Conservation (phyloP, 202 grass and related monocot species). For the Saccharum hybrid region DNA sequence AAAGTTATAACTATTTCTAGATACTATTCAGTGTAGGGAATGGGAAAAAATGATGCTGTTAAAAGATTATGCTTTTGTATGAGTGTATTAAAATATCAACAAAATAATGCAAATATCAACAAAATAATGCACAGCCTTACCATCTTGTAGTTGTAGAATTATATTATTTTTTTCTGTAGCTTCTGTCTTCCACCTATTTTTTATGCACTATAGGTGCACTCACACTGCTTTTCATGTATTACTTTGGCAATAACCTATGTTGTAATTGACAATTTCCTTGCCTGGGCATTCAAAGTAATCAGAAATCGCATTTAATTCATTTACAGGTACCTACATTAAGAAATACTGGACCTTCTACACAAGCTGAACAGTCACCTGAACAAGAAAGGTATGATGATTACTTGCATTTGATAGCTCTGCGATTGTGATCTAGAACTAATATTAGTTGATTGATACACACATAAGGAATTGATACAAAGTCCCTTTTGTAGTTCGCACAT, state of each 20-base stretch:
- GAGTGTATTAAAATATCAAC: neutral
- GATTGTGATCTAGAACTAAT: conserved; percentile 1
- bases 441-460: conserved; percentile 4
- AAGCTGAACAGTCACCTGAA: conserved; percentile 33
- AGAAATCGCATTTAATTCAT: conserved; percentile 14
- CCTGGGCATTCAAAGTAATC: conserved; percentile 1
- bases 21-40: neutral
- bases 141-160: conserved; percentile 5
- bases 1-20: neutral
- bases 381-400: conserved; percentile 45
- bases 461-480: conserved; percentile 32
- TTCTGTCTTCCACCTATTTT: neutral
- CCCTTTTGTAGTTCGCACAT: conserved; percentile 51
- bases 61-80: neutral
- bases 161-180: neutral
- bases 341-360: conserved; percentile 33
- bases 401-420: conserved; percentile 12
- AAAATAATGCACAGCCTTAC: neutral
- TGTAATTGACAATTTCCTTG: neutral
- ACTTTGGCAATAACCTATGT: conserved; percentile 23
- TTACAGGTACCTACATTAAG: conserved; percentile 42
- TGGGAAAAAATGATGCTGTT: neutral
- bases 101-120: too few relatives aligned
- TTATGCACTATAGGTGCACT: neutral
- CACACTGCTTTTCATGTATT: neutral